Base-by-base conservation (phyloP, 2,329 filamentous ascomycete genomes). In the Leptographium lundbergii region DNA sequence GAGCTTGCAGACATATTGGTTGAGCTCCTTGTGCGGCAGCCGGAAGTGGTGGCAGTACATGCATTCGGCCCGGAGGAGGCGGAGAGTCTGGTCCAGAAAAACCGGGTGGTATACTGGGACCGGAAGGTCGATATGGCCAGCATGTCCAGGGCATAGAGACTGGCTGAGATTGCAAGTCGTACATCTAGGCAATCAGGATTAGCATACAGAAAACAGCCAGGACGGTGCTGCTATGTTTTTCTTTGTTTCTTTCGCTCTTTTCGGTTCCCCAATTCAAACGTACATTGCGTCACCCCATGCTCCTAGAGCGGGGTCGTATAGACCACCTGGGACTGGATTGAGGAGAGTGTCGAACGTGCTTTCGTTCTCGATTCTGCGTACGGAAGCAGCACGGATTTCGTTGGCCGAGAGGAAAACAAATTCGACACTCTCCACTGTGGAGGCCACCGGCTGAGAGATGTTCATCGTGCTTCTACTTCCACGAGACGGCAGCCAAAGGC, bases 71-170 rank as follows among this genome's bases (percentile, higher is more conserved):
- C 91, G 85, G 24, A 99, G 79, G 53, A 99, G 78, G 52, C 89
- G 86, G 63, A 95, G 82, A 57, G 91, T 81, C 71, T 96, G 91
- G 69, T 96, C 91, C 78, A 99, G 87, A 69, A 96, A 97, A 2
- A 91, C 88, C n/a, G 92, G 89, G 72, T 99, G 92, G 71, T 97
- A 99, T 57, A 96, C 89, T 54, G 89, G 89, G 14, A 91, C 87
- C 17, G 94, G 91, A 14, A 99, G 84, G 67, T 96, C 90, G 70
- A 99, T 95, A 69, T 99, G 94, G 57, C 94, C 95, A 61, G 88
- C 82, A 75, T 99, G 95, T 60, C 95, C 95, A 7, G 92, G 90
- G 70, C 95, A 99, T 66, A 82, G 82, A 68, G 85, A 81, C 62
- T 85, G 86, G 68, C 86, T 88, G 65, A 95, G 80, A 65, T 92